Conservation (phyloP, 768 basidiomycete genomes). For the Mycena olivaceomarginata region DNA sequence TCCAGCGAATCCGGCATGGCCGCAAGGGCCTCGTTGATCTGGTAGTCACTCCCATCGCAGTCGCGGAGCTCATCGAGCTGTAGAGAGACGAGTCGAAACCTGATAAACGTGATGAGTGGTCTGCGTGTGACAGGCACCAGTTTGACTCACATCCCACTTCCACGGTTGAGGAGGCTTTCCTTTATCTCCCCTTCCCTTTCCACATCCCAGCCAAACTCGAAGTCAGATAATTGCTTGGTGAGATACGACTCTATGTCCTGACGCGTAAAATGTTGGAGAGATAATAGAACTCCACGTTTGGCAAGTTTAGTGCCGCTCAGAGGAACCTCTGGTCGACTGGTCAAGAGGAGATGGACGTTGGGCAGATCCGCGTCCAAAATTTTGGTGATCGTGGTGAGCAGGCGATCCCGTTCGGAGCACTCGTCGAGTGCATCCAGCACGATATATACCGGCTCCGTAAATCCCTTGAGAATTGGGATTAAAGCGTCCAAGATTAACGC, state of each 20-base stretch:
- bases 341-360: background rate
- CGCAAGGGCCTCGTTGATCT: too few relatives aligned
- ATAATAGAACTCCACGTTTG: background rate
- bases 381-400: background rate
- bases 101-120: conserved; percentile 13
- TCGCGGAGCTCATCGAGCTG: conserved; percentile 45
- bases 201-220: conserved; percentile 4
- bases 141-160: conserved; percentile 33
- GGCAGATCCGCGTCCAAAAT: background rate
- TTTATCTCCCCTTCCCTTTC: conserved; percentile 18
- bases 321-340: background rate
- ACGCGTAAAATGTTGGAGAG: background rate
- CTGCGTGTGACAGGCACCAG: background rate
- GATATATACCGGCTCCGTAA: background rate
- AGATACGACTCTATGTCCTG: background rate
- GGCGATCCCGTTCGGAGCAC: background rate
- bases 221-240: background rate
- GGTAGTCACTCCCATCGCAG: conserved; percentile 38
- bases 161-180: conserved; percentile 15
- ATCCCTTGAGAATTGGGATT: background rate
- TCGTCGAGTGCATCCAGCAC: background rate
- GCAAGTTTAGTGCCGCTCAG: background rate
- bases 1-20: too few relatives aligned
- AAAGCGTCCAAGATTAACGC: background rate
- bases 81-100: conserved; percentile 49